phyloP scores from a whole-genome alignment of 2,329 filamentous ascomycete genomes.

The Penicillium sp. region DNA sequence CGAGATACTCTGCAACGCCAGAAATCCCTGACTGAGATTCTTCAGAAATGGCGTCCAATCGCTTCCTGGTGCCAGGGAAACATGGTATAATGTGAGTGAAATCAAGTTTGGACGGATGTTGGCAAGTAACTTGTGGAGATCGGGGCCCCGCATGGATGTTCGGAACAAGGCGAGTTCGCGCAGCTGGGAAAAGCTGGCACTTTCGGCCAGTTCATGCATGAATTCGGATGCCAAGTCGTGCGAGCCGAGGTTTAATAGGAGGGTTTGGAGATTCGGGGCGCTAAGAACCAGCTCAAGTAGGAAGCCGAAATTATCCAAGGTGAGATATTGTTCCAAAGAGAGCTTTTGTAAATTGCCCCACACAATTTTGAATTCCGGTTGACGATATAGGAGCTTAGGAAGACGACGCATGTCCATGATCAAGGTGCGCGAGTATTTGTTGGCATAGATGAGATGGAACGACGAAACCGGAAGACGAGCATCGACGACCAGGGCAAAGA shows the following conservation, averaged over 20 bases:
- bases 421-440: conserved; percentile 16
- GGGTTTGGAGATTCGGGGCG: conserved; percentile 16
- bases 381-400: conserved; percentile 20
- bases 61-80: conserved; percentile 12
- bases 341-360: conserved; percentile 19
- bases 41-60: conserved; percentile 13
- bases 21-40: conserved; percentile 8
- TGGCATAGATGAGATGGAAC: conserved; percentile 20
- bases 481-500: conserved; percentile 19
- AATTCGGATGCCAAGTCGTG: conserved; percentile 20
- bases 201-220: conserved; percentile 20
- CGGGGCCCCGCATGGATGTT: conserved; percentile 12
- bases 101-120: conserved; percentile 8
- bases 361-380: conserved; percentile 14
- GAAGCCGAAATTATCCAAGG: conserved; percentile 19
- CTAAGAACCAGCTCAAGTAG: conserved; percentile 19
- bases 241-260: conserved; percentile 16
- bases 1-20: conserved; percentile 13
- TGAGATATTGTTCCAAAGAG: conserved; percentile 20
- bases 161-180: conserved; percentile 18
- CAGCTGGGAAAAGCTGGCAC: conserved; percentile 10
- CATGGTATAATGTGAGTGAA: conserved; percentile 15
- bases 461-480: conserved; percentile 14
- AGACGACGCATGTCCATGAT: conserved; percentile 23
- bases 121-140: conserved; percentile 12